Base-by-base conservation (phyloP, 305 asterid genomes). In the Fraxinus dipetala region DNA sequence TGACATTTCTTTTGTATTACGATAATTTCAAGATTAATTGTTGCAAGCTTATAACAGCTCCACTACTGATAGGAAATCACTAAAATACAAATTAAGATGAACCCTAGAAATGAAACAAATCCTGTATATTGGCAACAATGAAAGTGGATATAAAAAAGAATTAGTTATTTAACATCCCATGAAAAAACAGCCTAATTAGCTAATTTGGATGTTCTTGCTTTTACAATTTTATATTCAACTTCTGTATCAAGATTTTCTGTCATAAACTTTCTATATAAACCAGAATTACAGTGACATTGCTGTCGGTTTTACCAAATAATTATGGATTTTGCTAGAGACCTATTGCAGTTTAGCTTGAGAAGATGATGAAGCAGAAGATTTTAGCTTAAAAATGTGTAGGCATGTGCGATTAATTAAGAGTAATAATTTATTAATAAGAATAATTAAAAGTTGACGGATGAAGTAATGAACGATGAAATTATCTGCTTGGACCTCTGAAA, bases 1-100 rank as follows among this genome's bases (percentile, higher is more conserved):
- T 77, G 86, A 83, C 81, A 85, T 72, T 83, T 88, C 32, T 79
- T 74, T 40, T n/a, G 8, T 31, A 65, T 63, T 36, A 70, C 69
- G 9, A 76, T 78, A 74, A 85, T 67, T 35, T 26, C 76, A 45
- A 72, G 54, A 72, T 80, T 76, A 82, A 85, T 82, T 72, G 69
- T 84, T 84, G 83, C 88, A 88, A 84, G 84, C 80, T 26, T 80
- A 82, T 84, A 87, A 88, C 87, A 83, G 85, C 85, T 85, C 91
- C 87, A 83, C 84, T 82, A 40, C 35, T 77, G 70, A 79, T 79
- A 73, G 77, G 26, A 80, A 36, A 5, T 77, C 79, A 65, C 83
- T 72, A 88, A 80, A 87, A 43, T 83, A 85, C 87, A 89, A 87
- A 69, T 69, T 69, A 69, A 59, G 84, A 54, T 34, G 10, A 40